These are phyloP conservation scores for Mortierella sp. DNA, from an alignment of 371 early-diverging fungal species.

Conservation along the genomic window DNA sequence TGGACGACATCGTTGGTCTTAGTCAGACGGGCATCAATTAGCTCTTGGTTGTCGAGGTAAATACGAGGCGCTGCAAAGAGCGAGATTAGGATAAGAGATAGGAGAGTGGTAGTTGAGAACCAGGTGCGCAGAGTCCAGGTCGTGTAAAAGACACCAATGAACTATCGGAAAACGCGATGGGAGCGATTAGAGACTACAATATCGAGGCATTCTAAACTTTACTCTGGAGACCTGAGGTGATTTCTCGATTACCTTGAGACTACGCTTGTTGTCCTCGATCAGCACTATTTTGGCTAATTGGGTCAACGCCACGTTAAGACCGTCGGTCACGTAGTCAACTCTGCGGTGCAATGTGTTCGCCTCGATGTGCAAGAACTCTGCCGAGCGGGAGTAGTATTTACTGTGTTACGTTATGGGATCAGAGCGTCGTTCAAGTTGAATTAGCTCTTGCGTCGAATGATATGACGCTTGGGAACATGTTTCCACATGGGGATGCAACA, in stretches of 20 bases:
- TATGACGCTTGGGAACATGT: too few relatives aligned
- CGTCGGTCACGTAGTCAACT: conserved; percentile 56
- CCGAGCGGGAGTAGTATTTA: conserved; percentile 32
- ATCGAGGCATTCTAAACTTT: too few relatives aligned
- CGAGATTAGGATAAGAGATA: conserved; percentile 58
- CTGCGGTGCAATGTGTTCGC: conserved; percentile 50
- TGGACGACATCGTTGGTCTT: conserved; percentile 39
- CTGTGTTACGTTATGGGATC: background rate
- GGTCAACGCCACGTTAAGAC: conserved; percentile 58
- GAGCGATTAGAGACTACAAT: too few relatives aligned
- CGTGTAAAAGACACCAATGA: conserved; percentile 58
- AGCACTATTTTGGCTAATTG: conserved; percentile 63
- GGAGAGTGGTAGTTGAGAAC: conserved; percentile 64
- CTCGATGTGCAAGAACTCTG: conserved; percentile 36
- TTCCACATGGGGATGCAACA: too few relatives aligned
- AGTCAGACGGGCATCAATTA: conserved; percentile 63
- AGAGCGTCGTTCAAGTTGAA: background rate
- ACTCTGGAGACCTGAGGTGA: too few relatives aligned
- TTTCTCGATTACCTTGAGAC: conserved; percentile 24
- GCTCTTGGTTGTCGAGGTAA: conserved; percentile 62
- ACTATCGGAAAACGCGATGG: too few relatives aligned
- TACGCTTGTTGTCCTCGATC: conserved; percentile 65
- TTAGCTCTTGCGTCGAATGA: background rate
- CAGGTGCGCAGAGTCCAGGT: conserved; percentile 69
- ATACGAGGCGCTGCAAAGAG: conserved; percentile 63